phyloP scores from a whole-genome alignment of 2,329 filamentous ascomycete genomes.

The Lachnellula occidentalis region DNA sequence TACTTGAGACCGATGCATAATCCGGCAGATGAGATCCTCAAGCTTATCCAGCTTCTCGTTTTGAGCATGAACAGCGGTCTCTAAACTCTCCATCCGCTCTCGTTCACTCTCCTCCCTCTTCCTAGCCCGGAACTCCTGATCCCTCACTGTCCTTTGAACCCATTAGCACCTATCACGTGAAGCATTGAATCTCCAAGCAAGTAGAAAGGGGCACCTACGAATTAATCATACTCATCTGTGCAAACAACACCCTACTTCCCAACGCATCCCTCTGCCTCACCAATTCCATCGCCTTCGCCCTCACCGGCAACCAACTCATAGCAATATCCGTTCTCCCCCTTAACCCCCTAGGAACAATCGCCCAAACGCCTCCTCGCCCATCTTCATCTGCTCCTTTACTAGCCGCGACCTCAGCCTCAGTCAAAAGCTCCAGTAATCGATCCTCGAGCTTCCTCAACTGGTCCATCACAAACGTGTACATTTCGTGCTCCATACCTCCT shows the following conservation, averaged over 20 bases:
- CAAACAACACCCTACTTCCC: slow-evolving; percentile 41
- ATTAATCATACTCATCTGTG: slow-evolving; percentile 44
- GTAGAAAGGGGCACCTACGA: slow-evolving; percentile 29
- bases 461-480: slow-evolving; percentile 45
- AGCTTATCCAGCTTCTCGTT: slow-evolving; percentile 23
- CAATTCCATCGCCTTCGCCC: slow-evolving; percentile 41
- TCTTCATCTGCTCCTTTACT: slow-evolving; percentile 16
- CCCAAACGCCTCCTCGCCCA: slow-evolving; percentile 32
- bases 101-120: slow-evolving; percentile 16
- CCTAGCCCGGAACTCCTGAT: slow-evolving; percentile 19
- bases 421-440: slow-evolving; percentile 40
- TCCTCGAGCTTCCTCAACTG: slow-evolving; percentile 40
- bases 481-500: slow-evolving; percentile 37
- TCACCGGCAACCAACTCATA: slow-evolving; percentile 40
- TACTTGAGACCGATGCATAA: slow-evolving; percentile 13
- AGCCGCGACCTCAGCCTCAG: slow-evolving; percentile 36
- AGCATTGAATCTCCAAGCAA: neutral
- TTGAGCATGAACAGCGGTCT: slow-evolving; percentile 17
- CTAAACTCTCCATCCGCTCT: slow-evolving; percentile 19
- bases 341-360: slow-evolving; percentile 35
- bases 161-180: slow-evolving; percentile 1
- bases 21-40: slow-evolving; percentile 19
- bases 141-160: slow-evolving; percentile 18
- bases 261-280: slow-evolving; percentile 42
- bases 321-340: slow-evolving; percentile 37